Evolutionary conservation across 257 asterid species (phyloP).

Genomic region (Solanum sejunctum): DNA sequence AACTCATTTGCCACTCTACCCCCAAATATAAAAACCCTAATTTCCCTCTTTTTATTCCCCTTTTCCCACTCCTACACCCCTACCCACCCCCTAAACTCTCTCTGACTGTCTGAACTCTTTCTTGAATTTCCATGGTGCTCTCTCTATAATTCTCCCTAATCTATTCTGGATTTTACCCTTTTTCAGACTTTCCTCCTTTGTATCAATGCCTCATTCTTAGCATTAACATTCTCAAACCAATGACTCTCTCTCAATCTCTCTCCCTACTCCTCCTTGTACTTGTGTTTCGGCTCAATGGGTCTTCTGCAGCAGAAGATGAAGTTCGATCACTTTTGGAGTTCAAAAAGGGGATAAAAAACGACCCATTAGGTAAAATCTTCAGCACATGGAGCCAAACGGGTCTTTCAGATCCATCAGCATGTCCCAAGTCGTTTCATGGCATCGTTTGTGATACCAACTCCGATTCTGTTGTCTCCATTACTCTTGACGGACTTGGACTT

Average conservation of each 20-base stretch:
- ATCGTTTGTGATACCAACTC: conserved; percentile 39
- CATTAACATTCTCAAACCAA: not conserved
- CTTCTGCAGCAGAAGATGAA: conserved; percentile 34
- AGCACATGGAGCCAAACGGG: conserved; percentile 34
- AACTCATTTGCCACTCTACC: conserved; percentile 16
- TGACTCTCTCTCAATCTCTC: conserved; percentile 1
- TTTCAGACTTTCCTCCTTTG: not conserved
- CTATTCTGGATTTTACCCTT: not conserved
- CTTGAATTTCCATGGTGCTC: not conserved
- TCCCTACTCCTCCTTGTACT: conserved; percentile 9
- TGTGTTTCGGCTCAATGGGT: conserved; percentile 12
- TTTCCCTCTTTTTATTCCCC: conserved; percentile 6
- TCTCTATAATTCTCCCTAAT: not conserved
- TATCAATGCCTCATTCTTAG: conserved; percentile 39
- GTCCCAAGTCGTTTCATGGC: conserved; percentile 58
- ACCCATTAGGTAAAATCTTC: conserved; percentile 44
- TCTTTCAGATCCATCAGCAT: conserved; percentile 22
- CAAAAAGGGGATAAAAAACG: conserved; percentile 60
- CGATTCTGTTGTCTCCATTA: conserved; percentile 31
- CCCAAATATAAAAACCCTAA: conserved; percentile 34
- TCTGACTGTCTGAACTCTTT: not conserved
- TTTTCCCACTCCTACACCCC: not conserved
- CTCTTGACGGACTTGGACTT: conserved; percentile 45
- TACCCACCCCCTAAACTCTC: not conserved
- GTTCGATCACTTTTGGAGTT: conserved; percentile 73